Percentiles rank a stretch among this genome's conserved stretches.
phyloP scores from a whole-genome alignment of 2,329 filamentous ascomycete genomes.

The Colletotrichum phormii region DNA sequence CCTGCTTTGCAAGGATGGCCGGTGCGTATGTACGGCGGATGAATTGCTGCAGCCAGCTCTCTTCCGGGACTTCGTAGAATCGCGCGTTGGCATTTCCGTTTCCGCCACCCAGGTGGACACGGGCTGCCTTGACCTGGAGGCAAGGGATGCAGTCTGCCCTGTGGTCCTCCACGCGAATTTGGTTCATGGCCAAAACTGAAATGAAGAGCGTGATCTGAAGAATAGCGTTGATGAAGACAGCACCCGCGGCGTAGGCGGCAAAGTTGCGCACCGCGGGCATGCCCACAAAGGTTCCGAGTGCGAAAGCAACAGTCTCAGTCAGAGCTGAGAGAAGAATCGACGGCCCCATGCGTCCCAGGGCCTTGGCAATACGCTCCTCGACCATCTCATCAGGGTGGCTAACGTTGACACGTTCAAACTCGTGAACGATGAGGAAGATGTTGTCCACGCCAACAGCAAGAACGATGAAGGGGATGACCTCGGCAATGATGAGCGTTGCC shows the following conservation, averaged over 20 bases:
- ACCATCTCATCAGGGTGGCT: slow-evolving; percentile 91
- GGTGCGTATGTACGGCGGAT: slow-evolving; percentile 93
- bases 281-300: slow-evolving; percentile 90
- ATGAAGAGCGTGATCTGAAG: slow-evolving; percentile 98
- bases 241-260: slow-evolving; percentile 94
- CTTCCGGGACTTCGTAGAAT: slow-evolving; percentile 81
- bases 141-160: slow-evolving; percentile 94
- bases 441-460: slow-evolving; percentile 98
- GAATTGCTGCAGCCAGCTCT: slow-evolving; percentile 85
- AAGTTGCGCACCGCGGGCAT: slow-evolving; percentile 99
- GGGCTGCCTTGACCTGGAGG: slow-evolving; percentile 80
- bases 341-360: slow-evolving; percentile 95
- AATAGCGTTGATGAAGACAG: slow-evolving; percentile 96
- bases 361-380: slow-evolving; percentile 85
- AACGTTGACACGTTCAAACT: slow-evolving; percentile 94
- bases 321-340: slow-evolving; percentile 96
- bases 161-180: slow-evolving; percentile 87
- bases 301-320: slow-evolving; percentile 94
- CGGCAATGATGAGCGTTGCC: slow-evolving; percentile 96
- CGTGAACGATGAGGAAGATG: slow-evolving; percentile 98
- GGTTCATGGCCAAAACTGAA: slow-evolving; percentile 90
- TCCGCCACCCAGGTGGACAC: slow-evolving; percentile 71
- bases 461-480: slow-evolving; percentile 98
- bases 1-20: slow-evolving; percentile 80
- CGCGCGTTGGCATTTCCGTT: slow-evolving; percentile 70